A percentile compares a stretch with the other conserved stretches of the same genome.
Evolutionary conservation across 169 alveolate genomes (phyloP).

Genomic region (Cryptosporidium sp.): DNA sequence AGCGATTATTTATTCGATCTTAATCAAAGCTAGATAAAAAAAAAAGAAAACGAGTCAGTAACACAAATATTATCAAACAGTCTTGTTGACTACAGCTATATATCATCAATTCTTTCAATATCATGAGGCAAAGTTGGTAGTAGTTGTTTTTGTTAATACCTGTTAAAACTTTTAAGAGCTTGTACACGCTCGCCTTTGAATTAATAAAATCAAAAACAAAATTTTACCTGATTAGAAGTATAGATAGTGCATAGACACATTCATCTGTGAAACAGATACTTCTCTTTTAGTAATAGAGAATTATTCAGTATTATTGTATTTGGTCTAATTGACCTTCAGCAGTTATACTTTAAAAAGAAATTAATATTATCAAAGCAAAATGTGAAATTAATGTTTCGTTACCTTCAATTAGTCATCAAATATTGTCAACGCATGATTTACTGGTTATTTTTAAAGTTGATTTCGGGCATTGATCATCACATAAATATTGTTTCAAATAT

Average conservation of each 20-base stretch:
- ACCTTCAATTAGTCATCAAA: not conserved
- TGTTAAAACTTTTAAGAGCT: not conserved
- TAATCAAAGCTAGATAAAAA: no score
- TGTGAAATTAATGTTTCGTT: not conserved
- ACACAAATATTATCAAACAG: not conserved
- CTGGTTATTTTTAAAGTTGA: not conserved
- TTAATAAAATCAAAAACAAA: not conserved
- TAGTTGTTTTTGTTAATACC: not conserved
- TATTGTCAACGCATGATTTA: not conserved
- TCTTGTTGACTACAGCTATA: not conserved
- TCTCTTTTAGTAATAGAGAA: not conserved
- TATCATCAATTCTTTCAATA: not conserved
- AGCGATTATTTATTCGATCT: not conserved
- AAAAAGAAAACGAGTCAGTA: not conserved
- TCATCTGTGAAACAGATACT: not conserved
- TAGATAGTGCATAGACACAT: no score
- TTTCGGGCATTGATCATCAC: not conserved
- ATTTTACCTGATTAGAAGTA: not conserved
- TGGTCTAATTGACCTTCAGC: not conserved
- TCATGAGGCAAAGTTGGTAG: not conserved
- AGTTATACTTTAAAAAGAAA: not conserved
- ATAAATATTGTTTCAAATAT: no score
- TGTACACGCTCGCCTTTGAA: not conserved
- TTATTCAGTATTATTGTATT: not conserved
- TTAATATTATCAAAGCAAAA: not conserved